Evolutionary conservation across 352 stramenopile species (phyloP).

Genomic region (Globisporangium paroecandrum): DNA sequence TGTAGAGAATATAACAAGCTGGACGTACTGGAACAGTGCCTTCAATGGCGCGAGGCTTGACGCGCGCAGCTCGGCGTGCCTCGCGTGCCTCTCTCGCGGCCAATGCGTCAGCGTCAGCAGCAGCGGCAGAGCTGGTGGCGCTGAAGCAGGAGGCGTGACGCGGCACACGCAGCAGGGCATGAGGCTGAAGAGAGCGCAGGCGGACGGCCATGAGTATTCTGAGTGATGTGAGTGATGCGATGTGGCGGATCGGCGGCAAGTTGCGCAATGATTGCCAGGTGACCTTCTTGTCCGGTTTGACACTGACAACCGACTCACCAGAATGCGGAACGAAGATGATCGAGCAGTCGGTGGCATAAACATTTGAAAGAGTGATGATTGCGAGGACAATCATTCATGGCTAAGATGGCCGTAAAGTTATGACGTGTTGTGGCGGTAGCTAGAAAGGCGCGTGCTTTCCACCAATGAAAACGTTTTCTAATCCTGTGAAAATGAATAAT

Average conservation of each 20-base stretch:
- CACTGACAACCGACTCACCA: neutral
- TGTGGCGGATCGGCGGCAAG: neutral
- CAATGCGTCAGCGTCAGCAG: neutral
- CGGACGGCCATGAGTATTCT: neutral
- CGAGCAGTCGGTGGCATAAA: neutral
- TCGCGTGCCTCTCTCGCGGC: slow-evolving; percentile 20
- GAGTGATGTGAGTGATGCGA: neutral
- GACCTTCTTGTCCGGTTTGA: neutral
- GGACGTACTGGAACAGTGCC: slow-evolving; percentile 31
- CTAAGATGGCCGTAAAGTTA: neutral
- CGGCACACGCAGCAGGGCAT: neutral
- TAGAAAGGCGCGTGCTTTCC: neutral
- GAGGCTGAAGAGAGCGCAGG: neutral
- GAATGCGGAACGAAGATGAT: neutral
- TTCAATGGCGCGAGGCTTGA: slow-evolving; percentile 47
- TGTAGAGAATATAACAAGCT: neutral
- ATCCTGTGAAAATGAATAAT: neutral
- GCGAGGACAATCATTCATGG: slow-evolving; percentile 5
- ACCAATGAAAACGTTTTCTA: neutral
- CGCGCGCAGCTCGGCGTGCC: slow-evolving; percentile 17
- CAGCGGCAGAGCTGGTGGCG: neutral
- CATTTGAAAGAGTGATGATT: neutral
- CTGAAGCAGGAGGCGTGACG: neutral
- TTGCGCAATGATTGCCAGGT: slow-evolving; percentile 7
- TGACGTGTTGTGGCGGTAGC: neutral